Base-by-base conservation (phyloP, 805 yeast species). In the Candida ascalaphidarum region DNA sequence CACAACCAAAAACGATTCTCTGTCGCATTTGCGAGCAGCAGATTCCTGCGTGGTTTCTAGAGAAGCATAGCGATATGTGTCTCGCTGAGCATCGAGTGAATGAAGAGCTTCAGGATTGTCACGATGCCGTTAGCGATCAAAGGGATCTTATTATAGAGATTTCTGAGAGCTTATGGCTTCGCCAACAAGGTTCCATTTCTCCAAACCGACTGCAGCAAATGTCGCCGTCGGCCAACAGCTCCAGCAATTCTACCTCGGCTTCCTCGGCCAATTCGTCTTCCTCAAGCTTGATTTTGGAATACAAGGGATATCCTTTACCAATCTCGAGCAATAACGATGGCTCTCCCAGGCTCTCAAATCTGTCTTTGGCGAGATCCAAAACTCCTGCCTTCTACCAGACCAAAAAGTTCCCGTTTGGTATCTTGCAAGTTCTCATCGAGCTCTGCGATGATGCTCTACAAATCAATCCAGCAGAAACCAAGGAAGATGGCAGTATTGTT, bases 21-120 rank as follows among this genome's bases (percentile, higher is more conserved):
- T 92, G 99, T 52, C 69, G 96, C 26, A 86, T 92, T 16, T 92
- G 99, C 55, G 99, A 92, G 46, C 75, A 77, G 17, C 71, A 71
- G 26, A 77, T 86, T n/a, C 96, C 95, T 4, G 81, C 86, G 4
- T 92, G 98, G 98, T 92, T 94, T 81, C 63, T 92, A 22, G 98
- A 89, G 43, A 70, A 78, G 27, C 99, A 92, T 54, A 79, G 89
- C 1, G 92, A 86, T 45, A 58, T 82, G 26, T 92, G 99, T 44
- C 63, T 82, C 17, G 71, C 83, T 20, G 96, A 88, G 50, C 95
- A 86, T 54, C 71, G 77, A 43, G 72, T 81, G 8, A 86, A 78
- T 44, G 86, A 85, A 40, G 77, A 77, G 19, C 74, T 89, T 7
- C 83, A 81, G 44, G 41, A 65, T 20, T 61, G 77, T 25, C 95